phyloP scores from a whole-genome alignment of 2,329 filamentous ascomycete genomes.

The Tolypocladium ovalisporum region DNA sequence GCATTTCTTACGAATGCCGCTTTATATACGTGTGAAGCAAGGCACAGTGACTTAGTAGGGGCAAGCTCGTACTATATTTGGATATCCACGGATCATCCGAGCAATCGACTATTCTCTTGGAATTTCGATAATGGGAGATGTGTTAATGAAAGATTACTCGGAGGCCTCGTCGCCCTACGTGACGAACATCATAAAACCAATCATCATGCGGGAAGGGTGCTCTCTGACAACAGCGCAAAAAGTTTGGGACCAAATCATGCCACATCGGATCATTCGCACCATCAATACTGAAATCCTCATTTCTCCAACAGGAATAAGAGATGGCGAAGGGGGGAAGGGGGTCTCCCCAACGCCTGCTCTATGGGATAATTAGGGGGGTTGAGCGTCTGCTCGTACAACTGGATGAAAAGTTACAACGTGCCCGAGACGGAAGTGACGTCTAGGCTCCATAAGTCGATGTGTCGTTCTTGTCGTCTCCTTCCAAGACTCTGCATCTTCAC shows the following conservation, averaged over 20 bases:
- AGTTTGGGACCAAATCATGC: neutral
- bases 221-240: neutral
- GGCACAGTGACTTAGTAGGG: neutral
- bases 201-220: neutral
- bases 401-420: neutral
- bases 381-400: neutral
- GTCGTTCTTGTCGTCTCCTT: conserved; percentile 44
- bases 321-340: neutral
- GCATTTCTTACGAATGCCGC: neutral
- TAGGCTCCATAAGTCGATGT: conserved; percentile 30
- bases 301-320: neutral
- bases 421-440: too few species aligned
- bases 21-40: neutral
- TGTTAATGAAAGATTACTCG: neutral
- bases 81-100: neutral
- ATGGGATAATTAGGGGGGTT: neutral
- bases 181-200: neutral
- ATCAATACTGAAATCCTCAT: neutral
- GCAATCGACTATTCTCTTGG: neutral
- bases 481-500: conserved; percentile 31
- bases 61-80: neutral
- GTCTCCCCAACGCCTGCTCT: neutral
- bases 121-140: neutral
- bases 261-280: neutral
- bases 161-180: neutral